Percentiles rank a stretch among this genome's conserved stretches.
These are phyloP conservation scores for Emydomyces testavorans DNA, from an alignment of 2,329 filamentous ascomycete species.

Conservation along the genomic window DNA sequence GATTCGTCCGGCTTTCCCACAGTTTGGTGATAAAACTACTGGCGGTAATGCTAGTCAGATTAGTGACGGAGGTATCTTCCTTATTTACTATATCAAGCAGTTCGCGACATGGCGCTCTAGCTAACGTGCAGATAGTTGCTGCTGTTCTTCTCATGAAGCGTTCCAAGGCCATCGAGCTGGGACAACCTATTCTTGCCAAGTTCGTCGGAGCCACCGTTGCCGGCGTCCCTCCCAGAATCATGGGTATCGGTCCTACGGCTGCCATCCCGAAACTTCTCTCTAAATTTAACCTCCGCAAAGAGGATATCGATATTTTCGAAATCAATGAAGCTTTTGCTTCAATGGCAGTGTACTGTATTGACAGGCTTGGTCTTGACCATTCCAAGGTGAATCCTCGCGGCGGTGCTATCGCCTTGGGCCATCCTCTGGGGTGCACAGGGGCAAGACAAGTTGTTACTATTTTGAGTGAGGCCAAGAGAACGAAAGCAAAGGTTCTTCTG, in stretches of 20 bases:
- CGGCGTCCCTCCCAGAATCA: conserved; percentile 82
- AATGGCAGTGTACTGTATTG: conserved; percentile 89
- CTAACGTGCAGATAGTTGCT: conserved; percentile 14
- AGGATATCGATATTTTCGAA: conserved; percentile 82
- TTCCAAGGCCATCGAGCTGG: conserved; percentile 74
- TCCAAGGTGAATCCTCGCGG: conserved; percentile 84
- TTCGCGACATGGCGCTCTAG: background rate
- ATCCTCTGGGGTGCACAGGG: conserved; percentile 81
- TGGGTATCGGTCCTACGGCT: conserved; percentile 63
- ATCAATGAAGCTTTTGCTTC: conserved; percentile 96
- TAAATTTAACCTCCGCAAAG: conserved; percentile 64
- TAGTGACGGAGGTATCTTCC: conserved; percentile 66
- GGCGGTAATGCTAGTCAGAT: conserved; percentile 92
- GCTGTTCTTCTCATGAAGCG: conserved; percentile 76
- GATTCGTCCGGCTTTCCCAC: conserved; percentile 79
- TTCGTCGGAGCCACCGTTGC: conserved; percentile 80
- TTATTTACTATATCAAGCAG: background rate
- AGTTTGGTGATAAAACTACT: conserved; percentile 75
- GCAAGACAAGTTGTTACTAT: conserved; percentile 86
- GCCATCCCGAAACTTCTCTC: conserved; percentile 69
- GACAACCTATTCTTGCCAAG: conserved; percentile 77
- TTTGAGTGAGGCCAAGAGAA: conserved; percentile 68
- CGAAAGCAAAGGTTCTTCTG: conserved; percentile 80
- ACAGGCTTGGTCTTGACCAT: conserved; percentile 52
- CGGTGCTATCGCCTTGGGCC: conserved; percentile 83